Base-by-base conservation (phyloP, 371 early-diverging fungal genomes). In the Rhizomucor pusillus region DNA sequence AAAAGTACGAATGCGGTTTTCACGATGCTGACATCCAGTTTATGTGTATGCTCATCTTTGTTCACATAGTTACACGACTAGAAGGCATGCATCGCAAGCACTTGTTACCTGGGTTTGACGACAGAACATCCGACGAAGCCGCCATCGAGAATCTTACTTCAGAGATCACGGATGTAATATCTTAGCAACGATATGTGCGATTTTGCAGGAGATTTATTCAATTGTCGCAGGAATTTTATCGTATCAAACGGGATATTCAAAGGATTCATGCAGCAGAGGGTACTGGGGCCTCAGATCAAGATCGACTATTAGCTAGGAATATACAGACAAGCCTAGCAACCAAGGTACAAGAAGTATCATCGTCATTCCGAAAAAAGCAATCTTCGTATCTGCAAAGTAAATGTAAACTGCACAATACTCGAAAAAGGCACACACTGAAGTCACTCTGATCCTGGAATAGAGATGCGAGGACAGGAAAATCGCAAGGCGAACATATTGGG, bases 71-170 rank as follows among this genome's bases (percentile, higher is more conserved):
- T n/a, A 73, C 74, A 52, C 82, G 79, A 22, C 78, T 98, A n/a
- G 89, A 95, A 44, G 77, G 66, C 13, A 80, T 94, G 77, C 95
- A 98, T 73, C 88, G 89, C 55, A 90, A 90, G 62, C 91, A 94
- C 62, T 69, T 96, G 18, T 65, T 97, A 46, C 96, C 97, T 16
- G 95, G 95, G 23, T 97, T 98, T 58, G 93, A 94, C 56, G 97
- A 98, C 67, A 81, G 88, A 34, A 71, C 85, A 1, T 82, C 75
- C 11, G 94, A 92, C 60, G 94, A 95, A 69, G 82, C 82, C 50
- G 87, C 86, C 13, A 98, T 97, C 43, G 88, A 94, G 35, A 65
- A 71, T 14, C 66, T 93, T 36, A 91, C 97, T 5, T 75, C 81
- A 12, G 85, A 86, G 20, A 92, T 98, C 52, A 93, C 95, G 1